These are phyloP conservation scores for Colletotrichum lindemuthianum DNA, from an alignment of 2,329 filamentous ascomycete genomes.

Conservation along the genomic window DNA sequence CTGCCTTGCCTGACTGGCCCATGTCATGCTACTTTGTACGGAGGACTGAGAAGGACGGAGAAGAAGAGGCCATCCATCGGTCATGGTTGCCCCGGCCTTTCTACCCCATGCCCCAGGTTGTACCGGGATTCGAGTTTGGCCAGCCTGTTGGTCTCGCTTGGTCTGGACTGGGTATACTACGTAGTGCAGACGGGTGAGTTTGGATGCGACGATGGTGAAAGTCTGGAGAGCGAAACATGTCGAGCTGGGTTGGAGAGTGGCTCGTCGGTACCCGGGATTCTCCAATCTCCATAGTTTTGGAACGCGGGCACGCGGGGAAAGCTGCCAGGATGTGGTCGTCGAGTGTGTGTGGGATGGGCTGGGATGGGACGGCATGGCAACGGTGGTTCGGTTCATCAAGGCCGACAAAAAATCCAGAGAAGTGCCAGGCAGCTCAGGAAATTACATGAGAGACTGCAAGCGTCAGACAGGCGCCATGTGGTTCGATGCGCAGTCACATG, in stretches of 20 bases:
- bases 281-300: constrained; percentile 30
- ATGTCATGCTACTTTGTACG: no score
- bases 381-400: constrained; percentile 24
- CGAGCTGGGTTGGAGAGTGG: not conserved
- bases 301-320: constrained; percentile 31
- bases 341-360: constrained; percentile 1
- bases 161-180: not conserved
- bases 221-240: not conserved
- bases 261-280: constrained; percentile 14
- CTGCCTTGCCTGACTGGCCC: no score
- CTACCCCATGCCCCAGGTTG: constrained; percentile 27
- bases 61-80: constrained; percentile 14
- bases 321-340: constrained; percentile 4
- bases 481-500: constrained; percentile 20
- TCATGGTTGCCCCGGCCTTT: constrained; percentile 28
- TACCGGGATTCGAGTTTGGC: constrained; percentile 18
- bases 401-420: constrained; percentile 4
- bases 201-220: not conserved
- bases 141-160: constrained; percentile 12
- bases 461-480: not conserved
- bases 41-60: no score
- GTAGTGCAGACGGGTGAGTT: not conserved
- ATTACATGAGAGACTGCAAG: no score
- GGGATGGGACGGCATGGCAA: not conserved
- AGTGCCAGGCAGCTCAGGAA: not conserved